phyloP scores from a whole-genome alignment of 164 flowering plant genomes.

The Aristolochia fimbriata region DNA sequence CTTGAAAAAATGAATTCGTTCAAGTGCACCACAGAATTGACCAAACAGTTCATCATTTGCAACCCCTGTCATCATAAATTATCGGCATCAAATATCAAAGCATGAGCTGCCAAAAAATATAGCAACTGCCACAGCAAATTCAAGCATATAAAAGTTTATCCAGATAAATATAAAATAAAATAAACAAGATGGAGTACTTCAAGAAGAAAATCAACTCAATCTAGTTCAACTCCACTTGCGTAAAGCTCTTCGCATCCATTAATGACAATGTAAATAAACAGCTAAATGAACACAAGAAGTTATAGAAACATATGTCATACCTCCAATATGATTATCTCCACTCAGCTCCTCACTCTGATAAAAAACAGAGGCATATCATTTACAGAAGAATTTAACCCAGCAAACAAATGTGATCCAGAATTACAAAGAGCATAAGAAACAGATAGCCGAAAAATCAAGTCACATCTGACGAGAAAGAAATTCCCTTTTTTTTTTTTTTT shows the following conservation, averaged over 20 bases:
- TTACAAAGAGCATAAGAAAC: too few relatives aligned
- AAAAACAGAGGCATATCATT: conserved; percentile 3
- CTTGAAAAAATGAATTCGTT: conserved; percentile 49
- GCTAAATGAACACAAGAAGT: neutral
- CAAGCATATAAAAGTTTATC: neutral
- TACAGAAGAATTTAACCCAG: neutral
- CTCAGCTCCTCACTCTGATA: conserved; percentile 10
- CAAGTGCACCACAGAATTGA: conserved; percentile 69
- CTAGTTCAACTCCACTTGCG: too few relatives aligned
- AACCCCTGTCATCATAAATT: conserved; percentile 32
- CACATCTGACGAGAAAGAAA: too few relatives aligned
- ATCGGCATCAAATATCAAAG: neutral
- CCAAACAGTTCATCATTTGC: conserved; percentile 76
- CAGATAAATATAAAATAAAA: neutral
- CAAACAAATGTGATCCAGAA: neutral
- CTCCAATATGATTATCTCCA: conserved; percentile 11
- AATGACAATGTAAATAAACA: too few relatives aligned
- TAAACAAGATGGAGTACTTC: neutral
- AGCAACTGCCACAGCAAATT: too few relatives aligned
- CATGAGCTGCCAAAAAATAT: neutral
- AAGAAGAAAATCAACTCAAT: neutral
- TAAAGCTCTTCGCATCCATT: too few relatives aligned
- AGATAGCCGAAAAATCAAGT: too few relatives aligned
- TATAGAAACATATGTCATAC: conserved; percentile 6
- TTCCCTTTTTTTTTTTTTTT: too few relatives aligned